phyloP scores from a whole-genome alignment of 345 rosid species.

The Ailanthus altissimus region DNA sequence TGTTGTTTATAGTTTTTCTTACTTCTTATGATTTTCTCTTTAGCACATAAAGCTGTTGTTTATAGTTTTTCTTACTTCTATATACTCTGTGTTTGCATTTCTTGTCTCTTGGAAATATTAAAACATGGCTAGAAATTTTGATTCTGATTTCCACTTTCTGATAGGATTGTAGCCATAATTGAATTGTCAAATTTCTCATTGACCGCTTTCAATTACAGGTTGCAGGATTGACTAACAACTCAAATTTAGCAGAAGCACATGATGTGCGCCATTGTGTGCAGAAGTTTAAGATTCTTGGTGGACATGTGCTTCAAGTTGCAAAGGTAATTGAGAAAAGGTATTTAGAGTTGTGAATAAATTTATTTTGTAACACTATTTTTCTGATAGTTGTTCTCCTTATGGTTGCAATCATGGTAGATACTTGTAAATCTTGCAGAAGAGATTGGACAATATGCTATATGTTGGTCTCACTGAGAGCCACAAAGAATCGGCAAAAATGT shows the following conservation, averaged over 20 bases:
- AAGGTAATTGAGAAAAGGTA: conserved; percentile 55
- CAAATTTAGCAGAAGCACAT: conserved; percentile 67
- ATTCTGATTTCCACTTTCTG: background rate
- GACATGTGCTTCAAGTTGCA: conserved; percentile 76
- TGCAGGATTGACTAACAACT: conserved; percentile 96
- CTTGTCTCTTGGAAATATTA: background rate
- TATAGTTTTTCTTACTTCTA: background rate
- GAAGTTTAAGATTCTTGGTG: conserved; percentile 69
- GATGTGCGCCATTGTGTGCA: conserved; percentile 87
- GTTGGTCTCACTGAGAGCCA: conserved; percentile 96
- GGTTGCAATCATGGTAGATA: conserved; percentile 45
- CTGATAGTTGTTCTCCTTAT: conserved; percentile 33
- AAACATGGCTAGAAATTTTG: background rate
- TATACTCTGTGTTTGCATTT: background rate
- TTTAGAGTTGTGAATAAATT: conserved; percentile 4
- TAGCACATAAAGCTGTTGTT: background rate
- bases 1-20: background rate
- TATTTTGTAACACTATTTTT: conserved; percentile 16
- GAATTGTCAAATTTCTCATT: conserved; percentile 3
- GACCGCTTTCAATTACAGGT: conserved; percentile 49
- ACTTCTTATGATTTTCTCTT: conserved; percentile 15
- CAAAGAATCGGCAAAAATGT: conserved; percentile 90
- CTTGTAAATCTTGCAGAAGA: conserved; percentile 78
- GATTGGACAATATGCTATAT: conserved; percentile 90
- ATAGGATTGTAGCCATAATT: background rate